These are phyloP conservation scores for Clitopilus hobsonii DNA, from an alignment of 768 basidiomycete species.

Conservation along the genomic window DNA sequence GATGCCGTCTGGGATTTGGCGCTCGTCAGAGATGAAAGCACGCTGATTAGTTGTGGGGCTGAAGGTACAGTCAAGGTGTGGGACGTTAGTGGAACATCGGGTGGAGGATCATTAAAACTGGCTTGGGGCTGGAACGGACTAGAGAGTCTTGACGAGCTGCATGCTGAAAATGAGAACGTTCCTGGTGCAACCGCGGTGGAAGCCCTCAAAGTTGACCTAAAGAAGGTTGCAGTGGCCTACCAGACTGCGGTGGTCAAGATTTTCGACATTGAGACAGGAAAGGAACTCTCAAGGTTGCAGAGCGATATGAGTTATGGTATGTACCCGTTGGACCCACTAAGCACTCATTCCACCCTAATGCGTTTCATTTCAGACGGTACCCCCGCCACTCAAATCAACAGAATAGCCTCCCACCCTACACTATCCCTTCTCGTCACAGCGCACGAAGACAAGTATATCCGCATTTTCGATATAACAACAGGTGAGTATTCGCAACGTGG, in stretches of 20 bases:
- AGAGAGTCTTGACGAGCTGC: constrained; percentile 41
- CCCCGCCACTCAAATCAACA: constrained; percentile 76
- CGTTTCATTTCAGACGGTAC: constrained; percentile 52
- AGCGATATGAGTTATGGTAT: constrained; percentile 57
- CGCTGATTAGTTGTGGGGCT: constrained; percentile 85
- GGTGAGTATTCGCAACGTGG: constrained; percentile 42
- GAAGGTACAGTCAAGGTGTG: constrained; percentile 93
- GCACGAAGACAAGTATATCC: constrained; percentile 91
- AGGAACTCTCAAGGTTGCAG: constrained; percentile 59
- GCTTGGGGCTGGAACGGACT: constrained; percentile 80
- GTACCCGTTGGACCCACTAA: constrained; percentile 15
- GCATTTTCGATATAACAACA: constrained; percentile 80
- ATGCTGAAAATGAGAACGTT: constrained; percentile 42
- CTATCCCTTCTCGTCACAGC: constrained; percentile 85
- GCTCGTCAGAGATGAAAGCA: constrained; percentile 75
- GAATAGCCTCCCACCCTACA: constrained; percentile 85
- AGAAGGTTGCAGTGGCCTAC: constrained; percentile 87
- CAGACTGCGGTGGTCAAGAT: constrained; percentile 87
- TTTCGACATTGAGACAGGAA: constrained; percentile 87
- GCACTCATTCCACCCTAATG: neutral
- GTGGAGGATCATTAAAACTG: constrained; percentile 60
- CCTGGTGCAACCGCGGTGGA: constrained; percentile 82
- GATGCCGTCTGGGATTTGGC: constrained; percentile 97
- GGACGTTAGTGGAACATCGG: constrained; percentile 73
- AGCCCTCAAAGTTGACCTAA: constrained; percentile 76